Conservation (phyloP, 2,329 filamentous ascomycete genomes). For the Penicillium sp. region DNA sequence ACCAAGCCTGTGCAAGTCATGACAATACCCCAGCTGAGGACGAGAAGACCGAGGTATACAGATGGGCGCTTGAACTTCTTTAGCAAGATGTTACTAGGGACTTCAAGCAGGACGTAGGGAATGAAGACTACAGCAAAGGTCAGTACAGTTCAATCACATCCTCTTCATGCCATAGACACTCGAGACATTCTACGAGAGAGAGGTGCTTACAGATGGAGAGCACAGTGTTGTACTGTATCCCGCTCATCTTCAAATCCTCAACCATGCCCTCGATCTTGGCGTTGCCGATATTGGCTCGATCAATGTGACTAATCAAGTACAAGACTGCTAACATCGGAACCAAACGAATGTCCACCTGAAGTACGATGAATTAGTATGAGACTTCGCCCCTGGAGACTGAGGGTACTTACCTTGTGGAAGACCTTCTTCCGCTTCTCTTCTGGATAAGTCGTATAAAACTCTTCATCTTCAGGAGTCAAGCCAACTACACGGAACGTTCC, state of each 20-base stretch:
- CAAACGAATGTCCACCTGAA: conserved; percentile 14
- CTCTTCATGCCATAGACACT: background rate
- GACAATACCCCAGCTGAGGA: conserved; percentile 15
- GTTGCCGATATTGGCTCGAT: conserved; percentile 22
- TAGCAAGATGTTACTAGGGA: conserved; percentile 19
- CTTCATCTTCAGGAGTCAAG: conserved; percentile 13
- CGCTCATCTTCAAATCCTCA: conserved; percentile 12
- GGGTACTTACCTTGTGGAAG: conserved; percentile 9
- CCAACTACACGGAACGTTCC: conserved; percentile 11
- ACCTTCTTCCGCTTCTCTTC: conserved; percentile 10
- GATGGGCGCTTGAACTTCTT: conserved; percentile 19
- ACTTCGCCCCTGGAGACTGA: background rate
- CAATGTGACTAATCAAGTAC: conserved; percentile 17
- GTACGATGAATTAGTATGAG: background rate
- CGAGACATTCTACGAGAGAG: background rate
- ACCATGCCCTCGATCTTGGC: conserved; percentile 19
- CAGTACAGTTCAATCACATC: background rate
- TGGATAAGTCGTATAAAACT: conserved; percentile 10
- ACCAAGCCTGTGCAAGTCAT: conserved; percentile 21
- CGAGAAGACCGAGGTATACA: conserved; percentile 14
- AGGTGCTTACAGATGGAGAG: conserved; percentile 7
- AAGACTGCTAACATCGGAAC: conserved; percentile 19
- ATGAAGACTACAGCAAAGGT: conserved; percentile 8
- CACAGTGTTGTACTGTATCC: conserved; percentile 19
- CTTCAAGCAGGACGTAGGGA: conserved; percentile 18